Evolutionary conservation across 768 basidiomycete species (phyloP), one percentile per base, ranked within the genome.

Genomic region (Trametes cubensis): DNA sequence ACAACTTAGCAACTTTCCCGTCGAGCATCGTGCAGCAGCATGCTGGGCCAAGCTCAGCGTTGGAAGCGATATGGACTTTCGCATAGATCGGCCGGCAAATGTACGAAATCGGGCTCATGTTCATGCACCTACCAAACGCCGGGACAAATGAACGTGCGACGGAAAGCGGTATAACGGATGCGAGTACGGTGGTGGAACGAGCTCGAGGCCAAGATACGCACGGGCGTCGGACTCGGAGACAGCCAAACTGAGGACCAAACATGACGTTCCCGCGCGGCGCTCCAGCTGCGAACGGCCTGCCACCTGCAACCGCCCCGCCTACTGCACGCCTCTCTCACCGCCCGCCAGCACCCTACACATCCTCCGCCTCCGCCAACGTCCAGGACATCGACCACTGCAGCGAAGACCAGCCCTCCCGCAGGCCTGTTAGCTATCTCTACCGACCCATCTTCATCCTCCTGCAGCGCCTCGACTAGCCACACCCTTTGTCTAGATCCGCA

Each of bases 171-270:
- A 11, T 34, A 34, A 34, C 34, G 34, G 11, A 6, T 34, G 34
- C 34, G 34, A 30, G 34, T 34, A 34, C 34, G 34, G 34, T 11
- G 10, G 34, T 34, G 34, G 34, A 10, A 34, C 34, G 34, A n/a
- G n/a, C n/a, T n/a, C n/a, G n/a, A 34, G 34, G 34, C 6, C 5
- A 34, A 34, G 34, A 34, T 34, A 34, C 34, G 48, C 49, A 59
- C 48, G 40, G 38, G 50, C 49, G 39, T 49, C 57, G 58, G 30
- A 49, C 15, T 46, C 47, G 58, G 48, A 55, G 60, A 23, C 44
- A 42, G 28, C 52, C 60, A 61, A 61, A 61, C 60, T 47, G 53
- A 61, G 34, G 52, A 49, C 61, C 55, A 62, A 62, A 62, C 61
- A 62, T 56, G 55, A 57, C 61, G 61, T 55, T 55, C 46, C 54